Percentiles rank a stretch among this genome's conserved stretches.
These are phyloP conservation scores for Epichloe aotearoae DNA, from an alignment of 2,329 filamentous ascomycete species.

Conservation along the genomic window DNA sequence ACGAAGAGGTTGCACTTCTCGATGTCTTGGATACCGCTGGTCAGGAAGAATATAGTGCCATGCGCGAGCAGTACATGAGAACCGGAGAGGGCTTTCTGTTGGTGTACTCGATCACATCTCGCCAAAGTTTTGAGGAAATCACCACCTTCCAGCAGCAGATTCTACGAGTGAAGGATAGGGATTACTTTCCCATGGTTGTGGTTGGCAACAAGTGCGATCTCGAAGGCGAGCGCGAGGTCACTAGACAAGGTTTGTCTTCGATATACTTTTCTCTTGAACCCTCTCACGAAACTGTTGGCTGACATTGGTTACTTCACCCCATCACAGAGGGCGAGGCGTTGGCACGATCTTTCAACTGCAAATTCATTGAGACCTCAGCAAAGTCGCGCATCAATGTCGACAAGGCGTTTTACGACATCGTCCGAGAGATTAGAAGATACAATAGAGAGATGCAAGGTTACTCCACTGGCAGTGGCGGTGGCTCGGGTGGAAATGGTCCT, in stretches of 20 bases:
- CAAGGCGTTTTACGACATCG: conserved; percentile 96
- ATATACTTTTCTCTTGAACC: neutral
- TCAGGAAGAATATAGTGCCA: conserved; percentile 97
- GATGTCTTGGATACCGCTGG: conserved; percentile 97
- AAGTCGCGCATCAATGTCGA: conserved; percentile 98
- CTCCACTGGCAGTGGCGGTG: conserved; percentile 54
- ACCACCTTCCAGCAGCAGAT: conserved; percentile 98
- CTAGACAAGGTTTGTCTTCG: conserved; percentile 62
- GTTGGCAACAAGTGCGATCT: conserved; percentile 99
- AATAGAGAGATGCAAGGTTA: conserved; percentile 97
- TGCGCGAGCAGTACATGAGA: conserved; percentile 99
- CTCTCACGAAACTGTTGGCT: neutral
- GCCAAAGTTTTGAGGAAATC: conserved; percentile 97
- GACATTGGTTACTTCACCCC: conserved; percentile 2
- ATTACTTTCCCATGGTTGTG: conserved; percentile 98
- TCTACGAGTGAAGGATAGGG: conserved; percentile 96
- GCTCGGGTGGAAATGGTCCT: conserved; percentile 47
- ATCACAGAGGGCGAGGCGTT: conserved; percentile 73
- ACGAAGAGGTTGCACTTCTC: conserved; percentile 93
- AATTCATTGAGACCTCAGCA: conserved; percentile 97
- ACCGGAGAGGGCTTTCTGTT: conserved; percentile 96
- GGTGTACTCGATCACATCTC: conserved; percentile 95
- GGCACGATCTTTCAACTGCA: conserved; percentile 81
- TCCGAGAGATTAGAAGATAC: conserved; percentile 93
- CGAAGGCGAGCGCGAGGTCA: conserved; percentile 81